Evolutionary conservation across 2,329 filamentous ascomycete species (phyloP), one percentile per base, ranked within the genome.

Genomic region (Diplodia intermedia): DNA sequence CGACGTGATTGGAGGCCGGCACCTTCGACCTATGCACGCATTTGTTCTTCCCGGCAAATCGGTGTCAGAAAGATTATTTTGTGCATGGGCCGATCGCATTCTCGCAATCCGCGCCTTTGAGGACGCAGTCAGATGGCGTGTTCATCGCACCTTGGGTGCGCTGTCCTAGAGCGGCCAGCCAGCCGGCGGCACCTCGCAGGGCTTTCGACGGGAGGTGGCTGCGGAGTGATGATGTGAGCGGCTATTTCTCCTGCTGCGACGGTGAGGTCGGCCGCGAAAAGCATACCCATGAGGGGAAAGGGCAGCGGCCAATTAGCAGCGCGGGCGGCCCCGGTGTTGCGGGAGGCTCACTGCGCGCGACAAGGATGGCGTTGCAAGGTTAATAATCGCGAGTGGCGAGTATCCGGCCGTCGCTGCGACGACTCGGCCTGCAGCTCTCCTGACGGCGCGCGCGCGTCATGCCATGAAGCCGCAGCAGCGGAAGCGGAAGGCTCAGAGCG

Each of bases 51-150:
- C 60, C 47, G 60, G 47, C 47, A 40, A 20, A 40, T 18, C 57
- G 57, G 57, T 43, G 57, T 62, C 57, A 62, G 40, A 49, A 62
- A 62, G 57, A 62, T 50, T 43, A 36, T 15, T 49, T 50, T 62
- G 38, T 62, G 57, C 57, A 62, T 62, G 43, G 50, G 49, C 36
- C 43, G 43, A 29, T 33, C 57, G 57, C 26, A 23, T 50, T 50
- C 29, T 49, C 38, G 15, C 43, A 23, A 36, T 12, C 8, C 36
- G 11, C 36, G 3, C 3, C 14, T 38, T 11, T 12, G 7, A 20
- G 43, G 2, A n/a, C 9, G 43, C n/a, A 20, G 43, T 7, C 7
- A 47, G 43, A 9, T 20, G 40, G 40, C 40, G 18, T n/a, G n/a
- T 26, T 26, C 26, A 4, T 26, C 26, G 26, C 26, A 26, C 26